Base-by-base conservation (phyloP, 176 grass and related monocot genomes). In the Oryza nivara region DNA sequence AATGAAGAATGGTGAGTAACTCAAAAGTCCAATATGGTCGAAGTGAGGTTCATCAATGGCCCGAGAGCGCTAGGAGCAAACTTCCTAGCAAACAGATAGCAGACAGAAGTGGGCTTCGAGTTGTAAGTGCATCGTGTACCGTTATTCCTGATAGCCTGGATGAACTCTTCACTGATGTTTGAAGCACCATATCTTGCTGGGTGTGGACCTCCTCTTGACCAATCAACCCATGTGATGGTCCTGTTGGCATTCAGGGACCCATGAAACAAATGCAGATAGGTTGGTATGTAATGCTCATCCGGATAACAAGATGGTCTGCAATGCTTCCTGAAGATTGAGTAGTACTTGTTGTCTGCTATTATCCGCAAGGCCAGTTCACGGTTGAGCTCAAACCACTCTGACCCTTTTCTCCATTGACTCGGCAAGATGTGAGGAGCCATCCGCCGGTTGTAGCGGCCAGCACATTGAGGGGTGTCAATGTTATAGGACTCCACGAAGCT, bases 201-300 rank as follows among this genome's bases (percentile, higher is more conserved):
- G 79, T 96, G 94, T 0, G 94, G 88, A 43, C 94, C 94, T 86
- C 91, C 94, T 87, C 94, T 96, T 22, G 94, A 96, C 94, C 94
- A 96, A 78, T 96, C 94, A 14, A 96, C 94, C 94, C 94, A 96
- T 68, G 94, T 96, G 51, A 96, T 82, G 23, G 87, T 96, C 61
- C 94, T 74, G 80, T 96, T 96, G 54, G 91, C 91, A 12, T 91
- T 96, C 44, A 89, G 89, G 22, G 83, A 66, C 72, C 94, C 91
- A 9, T 96, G 80, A 80, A 96, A 91, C 77, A 91, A 76, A 85
- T 96, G 82, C 61, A 96, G 69, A 72, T 91, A 96, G 12, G 94
- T 96, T 3, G 94, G 94, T 85, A 96, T 93, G 88, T 96, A 96
- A 75, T 96, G 94, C 78, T 96, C 94, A 11, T 96, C 94, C 0